Evolutionary conservation across 176 grass and related monocot species (phyloP).

Genomic region (Aegilops sharonensis): DNA sequence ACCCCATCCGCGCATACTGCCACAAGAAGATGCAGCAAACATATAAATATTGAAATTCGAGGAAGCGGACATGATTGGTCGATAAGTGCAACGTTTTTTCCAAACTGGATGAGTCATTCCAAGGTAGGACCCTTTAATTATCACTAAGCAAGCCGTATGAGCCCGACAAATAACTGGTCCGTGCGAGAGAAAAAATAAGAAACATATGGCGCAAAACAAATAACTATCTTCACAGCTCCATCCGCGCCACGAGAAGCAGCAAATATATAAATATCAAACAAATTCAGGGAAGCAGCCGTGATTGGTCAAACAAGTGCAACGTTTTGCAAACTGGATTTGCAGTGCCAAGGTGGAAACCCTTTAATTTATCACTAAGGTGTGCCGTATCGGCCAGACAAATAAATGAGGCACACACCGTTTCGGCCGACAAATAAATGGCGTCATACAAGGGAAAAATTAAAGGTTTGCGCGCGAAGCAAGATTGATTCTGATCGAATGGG

Average conservation of each 20-base stretch:
- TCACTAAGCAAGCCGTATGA: not conserved
- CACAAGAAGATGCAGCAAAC: conserved; percentile 14
- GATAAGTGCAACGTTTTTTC: not conserved
- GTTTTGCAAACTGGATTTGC: not conserved
- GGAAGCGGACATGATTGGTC: not conserved
- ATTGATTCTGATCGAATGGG: not conserved
- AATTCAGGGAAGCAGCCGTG: not conserved
- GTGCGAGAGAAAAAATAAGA: not conserved
- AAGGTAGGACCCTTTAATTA: not conserved
- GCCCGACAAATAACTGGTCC: not conserved
- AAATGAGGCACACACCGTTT: not conserved
- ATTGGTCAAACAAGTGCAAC: not conserved
- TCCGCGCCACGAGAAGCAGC: conserved; percentile 45
- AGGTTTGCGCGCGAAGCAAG: not conserved
- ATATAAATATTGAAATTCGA: not conserved
- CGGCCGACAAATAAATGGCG: not conserved
- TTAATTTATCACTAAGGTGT: not conserved
- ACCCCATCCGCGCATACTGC: conserved; percentile 89
- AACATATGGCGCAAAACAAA: not conserved
- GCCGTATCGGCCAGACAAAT: not conserved
- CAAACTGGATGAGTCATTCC: not conserved
- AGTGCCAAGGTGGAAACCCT: not conserved
- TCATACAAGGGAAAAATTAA: not conserved
- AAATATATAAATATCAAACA: not conserved
- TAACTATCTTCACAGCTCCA: conserved; percentile 68